Evolutionary conservation across 352 stramenopile species (phyloP).

Genomic region (Globisporangium carolinianum): DNA sequence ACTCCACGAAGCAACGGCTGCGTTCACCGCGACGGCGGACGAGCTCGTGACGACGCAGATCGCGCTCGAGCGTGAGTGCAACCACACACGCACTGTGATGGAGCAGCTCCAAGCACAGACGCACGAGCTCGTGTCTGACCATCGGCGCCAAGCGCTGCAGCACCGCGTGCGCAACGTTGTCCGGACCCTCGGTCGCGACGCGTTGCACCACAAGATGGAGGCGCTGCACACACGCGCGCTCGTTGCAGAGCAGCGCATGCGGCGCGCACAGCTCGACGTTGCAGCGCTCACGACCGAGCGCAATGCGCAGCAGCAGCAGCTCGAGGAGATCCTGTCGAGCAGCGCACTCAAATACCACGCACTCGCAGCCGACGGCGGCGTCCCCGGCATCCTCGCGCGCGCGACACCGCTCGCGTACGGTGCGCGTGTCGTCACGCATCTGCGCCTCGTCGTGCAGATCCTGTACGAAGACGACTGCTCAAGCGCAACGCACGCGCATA

Average conservation of each 20-base stretch:
- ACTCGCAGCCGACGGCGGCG: conserved; percentile 29
- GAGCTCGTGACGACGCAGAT: conserved; percentile 45
- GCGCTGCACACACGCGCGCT: conserved; percentile 37
- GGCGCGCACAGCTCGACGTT: conserved; percentile 35
- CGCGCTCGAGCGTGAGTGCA: conserved; percentile 37
- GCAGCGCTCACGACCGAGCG: conserved; percentile 27
- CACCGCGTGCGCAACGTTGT: conserved; percentile 47
- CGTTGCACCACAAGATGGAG: conserved; percentile 59
- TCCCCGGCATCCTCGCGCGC: conserved; percentile 48
- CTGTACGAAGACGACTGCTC: conserved; percentile 39
- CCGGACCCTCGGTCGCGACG: conserved; percentile 54
- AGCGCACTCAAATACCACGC: conserved; percentile 47
- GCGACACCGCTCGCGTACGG: conserved; percentile 34
- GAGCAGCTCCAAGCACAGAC: conserved; percentile 43
- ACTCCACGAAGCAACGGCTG: conserved; percentile 34
- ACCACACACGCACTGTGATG: conserved; percentile 29
- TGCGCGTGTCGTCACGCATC: conserved; percentile 26
- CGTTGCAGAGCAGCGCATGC: conserved; percentile 48
- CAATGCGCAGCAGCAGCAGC: conserved; percentile 23
- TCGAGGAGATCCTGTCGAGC: conserved; percentile 51
- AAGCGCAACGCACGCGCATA: conserved; percentile 1
- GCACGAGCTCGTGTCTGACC: conserved; percentile 39
- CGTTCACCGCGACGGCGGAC: conserved; percentile 35
- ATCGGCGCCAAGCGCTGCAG: conserved; percentile 43
- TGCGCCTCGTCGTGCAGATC: conserved; percentile 51